These are phyloP conservation scores for Clausena lansium DNA, from an alignment of 345 rosid species.

Conservation along the genomic window DNA sequence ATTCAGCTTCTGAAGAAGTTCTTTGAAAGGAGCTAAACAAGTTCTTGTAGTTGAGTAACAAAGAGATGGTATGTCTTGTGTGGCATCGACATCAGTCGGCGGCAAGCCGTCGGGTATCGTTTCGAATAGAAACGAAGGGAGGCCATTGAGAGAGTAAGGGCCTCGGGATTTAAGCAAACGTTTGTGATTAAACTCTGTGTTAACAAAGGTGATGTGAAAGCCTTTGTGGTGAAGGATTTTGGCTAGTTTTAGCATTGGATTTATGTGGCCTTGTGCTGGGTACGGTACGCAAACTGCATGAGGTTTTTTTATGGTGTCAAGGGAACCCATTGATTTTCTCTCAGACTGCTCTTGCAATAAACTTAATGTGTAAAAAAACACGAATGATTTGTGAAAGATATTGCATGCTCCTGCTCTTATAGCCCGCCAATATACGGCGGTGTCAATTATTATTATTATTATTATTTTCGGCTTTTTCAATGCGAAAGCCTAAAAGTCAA, in stretches of 20 bases:
- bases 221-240: constrained; percentile 46
- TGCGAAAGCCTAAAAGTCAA: too few relatives aligned
- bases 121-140: constrained; percentile 40
- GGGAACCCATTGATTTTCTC: constrained; percentile 15
- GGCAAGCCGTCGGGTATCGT: constrained; percentile 50
- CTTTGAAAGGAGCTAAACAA: constrained; percentile 32
- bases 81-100: constrained; percentile 28
- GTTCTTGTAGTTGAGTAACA: constrained; percentile 31
- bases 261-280: constrained; percentile 59
- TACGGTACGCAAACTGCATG: constrained; percentile 55
- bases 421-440: neutral
- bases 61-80: constrained; percentile 44
- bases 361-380: neutral
- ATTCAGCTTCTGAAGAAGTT: constrained; percentile 32
- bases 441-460: too few relatives aligned
- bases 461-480: too few relatives aligned
- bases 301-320: constrained; percentile 11
- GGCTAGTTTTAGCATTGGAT: constrained; percentile 47
- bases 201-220: constrained; percentile 53
- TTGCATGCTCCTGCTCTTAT: neutral
- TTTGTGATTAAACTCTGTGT: constrained; percentile 44
- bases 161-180: constrained; percentile 43
- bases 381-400: neutral
- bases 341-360: neutral
- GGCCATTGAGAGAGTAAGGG: constrained; percentile 26